Base-by-base conservation (phyloP, 2,329 filamentous ascomycete species). In the Alternaria gansuensis region DNA sequence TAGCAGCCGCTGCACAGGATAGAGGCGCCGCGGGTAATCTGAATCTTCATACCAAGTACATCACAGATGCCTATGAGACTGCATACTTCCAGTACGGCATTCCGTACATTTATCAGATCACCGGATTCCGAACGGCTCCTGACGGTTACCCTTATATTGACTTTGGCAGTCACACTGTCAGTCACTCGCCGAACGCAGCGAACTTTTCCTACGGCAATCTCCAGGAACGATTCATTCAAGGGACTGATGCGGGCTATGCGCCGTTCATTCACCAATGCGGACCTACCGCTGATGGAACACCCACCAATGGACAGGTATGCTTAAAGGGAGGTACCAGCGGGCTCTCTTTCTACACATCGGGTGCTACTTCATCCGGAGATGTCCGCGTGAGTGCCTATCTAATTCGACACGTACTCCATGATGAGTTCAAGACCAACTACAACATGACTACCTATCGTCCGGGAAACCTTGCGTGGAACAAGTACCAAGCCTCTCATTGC, bases 21-120 rank as follows among this genome's bases (percentile, higher is more conserved):
- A 37, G 56, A 23, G 56, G 56, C 6, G 56, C 56, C 4, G 39
- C 56, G 11, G 56, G 56, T 13, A 59, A 59, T 11, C 5, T 59
- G 44, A 59, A 59, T 31, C 51, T 59, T 8, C 56, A 59, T n/a
- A 54, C 51, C 39, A 59, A 59, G 26, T 59, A 59, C 44, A 50
- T 59, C 5, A 55, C 44, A 11, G 56, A 59, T 34, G 44, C 56
- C 8, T 59, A 59, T 3, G 56, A 59, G 33, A 59, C 33, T 34
- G 56, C 56, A 4, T 59, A 59, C 51, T 59, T 59, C 21, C 56
- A 59, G 26, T 59, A 59, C 23, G 56, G 56, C 8, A 28, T 55
- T 29, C 56, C 56, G 3, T 59, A 59, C 33, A 59, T 59, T 5
- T 59, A 59, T 21, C 56, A 59, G 13, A 59, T 59, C 21, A 59